Conservation (phyloP, 805 yeast species). For the Yamadazyma scolyti region DNA sequence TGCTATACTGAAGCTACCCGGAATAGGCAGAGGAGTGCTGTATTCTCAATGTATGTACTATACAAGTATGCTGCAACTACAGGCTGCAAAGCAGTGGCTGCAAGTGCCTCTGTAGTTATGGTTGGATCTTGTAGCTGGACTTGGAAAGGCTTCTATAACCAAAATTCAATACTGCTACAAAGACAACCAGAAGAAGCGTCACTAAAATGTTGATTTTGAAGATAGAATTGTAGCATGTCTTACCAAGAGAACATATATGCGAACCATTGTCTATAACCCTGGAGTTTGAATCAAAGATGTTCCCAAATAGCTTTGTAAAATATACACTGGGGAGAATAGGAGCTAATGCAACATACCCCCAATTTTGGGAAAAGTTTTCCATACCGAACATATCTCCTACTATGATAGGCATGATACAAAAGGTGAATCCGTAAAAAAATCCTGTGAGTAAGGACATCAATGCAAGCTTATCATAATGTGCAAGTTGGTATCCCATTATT, state of each 20-base stretch:
- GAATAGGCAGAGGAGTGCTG: too few relatives aligned
- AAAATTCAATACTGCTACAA: constrained; percentile 9
- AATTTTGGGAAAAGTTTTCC: constrained; percentile 60
- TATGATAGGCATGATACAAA: constrained; percentile 72
- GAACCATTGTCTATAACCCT: constrained; percentile 8
- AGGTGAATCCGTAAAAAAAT: constrained; percentile 67
- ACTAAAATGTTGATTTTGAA: constrained; percentile 33
- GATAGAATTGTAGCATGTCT: constrained; percentile 42
- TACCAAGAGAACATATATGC: constrained; percentile 28
- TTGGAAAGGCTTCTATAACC: constrained; percentile 7
- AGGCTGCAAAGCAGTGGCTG: too few relatives aligned
- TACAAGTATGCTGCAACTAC: too few relatives aligned
- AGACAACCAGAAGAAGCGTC: constrained; percentile 12
- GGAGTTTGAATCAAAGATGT: constrained; percentile 51
- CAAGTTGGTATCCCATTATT: constrained; percentile 36
- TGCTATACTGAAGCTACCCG: too few relatives aligned
- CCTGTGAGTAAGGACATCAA: constrained; percentile 58
- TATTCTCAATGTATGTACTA: too few relatives aligned
- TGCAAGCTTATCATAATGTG: constrained; percentile 39
- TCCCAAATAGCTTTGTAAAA: constrained; percentile 62
- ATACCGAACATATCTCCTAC: constrained; percentile 74
- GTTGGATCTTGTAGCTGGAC: too few relatives aligned
- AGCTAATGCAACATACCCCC: constrained; percentile 69
- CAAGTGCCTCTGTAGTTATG: too few relatives aligned
- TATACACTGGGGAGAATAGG: constrained; percentile 61